phyloP scores from a whole-genome alignment of 2,329 filamentous ascomycete genomes.

The Aschersonia sp. region DNA sequence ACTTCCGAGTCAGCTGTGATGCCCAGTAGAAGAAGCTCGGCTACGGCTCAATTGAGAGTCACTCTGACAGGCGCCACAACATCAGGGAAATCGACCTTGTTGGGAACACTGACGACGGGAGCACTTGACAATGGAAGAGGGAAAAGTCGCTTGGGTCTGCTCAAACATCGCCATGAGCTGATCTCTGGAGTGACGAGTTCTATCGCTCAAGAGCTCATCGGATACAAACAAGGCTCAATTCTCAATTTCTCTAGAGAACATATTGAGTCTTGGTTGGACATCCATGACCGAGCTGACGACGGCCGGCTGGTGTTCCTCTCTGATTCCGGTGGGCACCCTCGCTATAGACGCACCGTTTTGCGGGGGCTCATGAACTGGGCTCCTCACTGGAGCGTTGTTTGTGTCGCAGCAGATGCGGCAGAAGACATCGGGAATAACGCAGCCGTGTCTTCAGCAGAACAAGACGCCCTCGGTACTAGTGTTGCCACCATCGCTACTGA shows the following conservation, averaged over 20 bases:
- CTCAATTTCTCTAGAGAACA: slow-evolving; percentile 80
- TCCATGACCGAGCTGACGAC: slow-evolving; percentile 62
- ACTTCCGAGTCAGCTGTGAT: slow-evolving; percentile 7
- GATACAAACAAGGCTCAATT: slow-evolving; percentile 50
- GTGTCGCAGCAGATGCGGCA: slow-evolving; percentile 66
- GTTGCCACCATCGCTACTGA: slow-evolving; percentile 18
- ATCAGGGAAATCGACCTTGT: slow-evolving; percentile 80
- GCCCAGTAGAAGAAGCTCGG: slow-evolving; percentile 31
- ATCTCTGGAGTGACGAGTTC: slow-evolving; percentile 87
- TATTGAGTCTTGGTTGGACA: slow-evolving; percentile 86
- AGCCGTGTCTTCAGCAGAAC: slow-evolving; percentile 31
- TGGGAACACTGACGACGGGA: slow-evolving; percentile 80
- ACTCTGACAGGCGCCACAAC: slow-evolving; percentile 81
- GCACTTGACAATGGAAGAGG: slow-evolving; percentile 84
- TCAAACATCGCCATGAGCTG: slow-evolving; percentile 90
- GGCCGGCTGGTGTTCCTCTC: slow-evolving; percentile 77
- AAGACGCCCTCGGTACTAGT: slow-evolving; percentile 32
- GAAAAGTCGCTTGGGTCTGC: slow-evolving; percentile 71
- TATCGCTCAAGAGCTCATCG: slow-evolving; percentile 83
- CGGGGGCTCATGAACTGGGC: slow-evolving; percentile 90
- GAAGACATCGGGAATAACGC: slow-evolving; percentile 19
- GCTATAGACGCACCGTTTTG: slow-evolving; percentile 78
- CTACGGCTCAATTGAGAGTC: slow-evolving; percentile 64
- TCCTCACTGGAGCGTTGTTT: slow-evolving; percentile 84
- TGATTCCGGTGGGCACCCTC: slow-evolving; percentile 82